Evolutionary conservation across 805 yeast genomes (phyloP).

Genomic region (Wickerhamiella alocasiicola): DNA sequence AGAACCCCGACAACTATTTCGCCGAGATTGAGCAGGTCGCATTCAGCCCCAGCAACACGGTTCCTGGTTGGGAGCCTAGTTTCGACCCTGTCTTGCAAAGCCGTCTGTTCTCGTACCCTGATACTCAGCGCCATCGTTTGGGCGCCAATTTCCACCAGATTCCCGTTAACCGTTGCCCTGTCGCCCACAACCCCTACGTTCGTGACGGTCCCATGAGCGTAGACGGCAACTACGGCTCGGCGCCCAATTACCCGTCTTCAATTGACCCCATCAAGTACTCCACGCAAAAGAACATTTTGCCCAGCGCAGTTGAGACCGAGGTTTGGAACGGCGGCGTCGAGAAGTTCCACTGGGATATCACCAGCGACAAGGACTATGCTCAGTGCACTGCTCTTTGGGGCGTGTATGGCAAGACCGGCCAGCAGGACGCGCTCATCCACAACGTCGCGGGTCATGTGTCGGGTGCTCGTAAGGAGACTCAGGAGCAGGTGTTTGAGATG

Average conservation of each 20-base stretch:
- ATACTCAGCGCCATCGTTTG: constrained; percentile 65
- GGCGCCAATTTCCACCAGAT: constrained; percentile 57
- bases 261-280: constrained; percentile 27
- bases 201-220: constrained; percentile 52
- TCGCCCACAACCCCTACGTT: constrained; percentile 33
- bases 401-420: constrained; percentile 67
- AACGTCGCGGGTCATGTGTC: constrained; percentile 64
- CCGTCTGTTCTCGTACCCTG: constrained; percentile 62
- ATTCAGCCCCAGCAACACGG: constrained; percentile 60
- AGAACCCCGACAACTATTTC: constrained; percentile 45
- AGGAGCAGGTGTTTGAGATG: constrained; percentile 65
- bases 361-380: constrained; percentile 56
- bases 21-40: constrained; percentile 45
- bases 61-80: constrained; percentile 63
- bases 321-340: constrained; percentile 72
- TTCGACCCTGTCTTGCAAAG: constrained; percentile 71
- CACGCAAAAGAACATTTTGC: constrained; percentile 16
- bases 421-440: constrained; percentile 71
- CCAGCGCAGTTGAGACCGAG: constrained; percentile 41
- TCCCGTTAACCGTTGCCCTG: constrained; percentile 54
- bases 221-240: constrained; percentile 36
- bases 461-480: constrained; percentile 61
- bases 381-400: constrained; percentile 73
- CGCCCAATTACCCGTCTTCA: constrained; percentile 42
- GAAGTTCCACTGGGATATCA: constrained; percentile 75